phyloP scores from a whole-genome alignment of 495 filamentous ascomycete species.

The Aspergillus bertholletiae region DNA sequence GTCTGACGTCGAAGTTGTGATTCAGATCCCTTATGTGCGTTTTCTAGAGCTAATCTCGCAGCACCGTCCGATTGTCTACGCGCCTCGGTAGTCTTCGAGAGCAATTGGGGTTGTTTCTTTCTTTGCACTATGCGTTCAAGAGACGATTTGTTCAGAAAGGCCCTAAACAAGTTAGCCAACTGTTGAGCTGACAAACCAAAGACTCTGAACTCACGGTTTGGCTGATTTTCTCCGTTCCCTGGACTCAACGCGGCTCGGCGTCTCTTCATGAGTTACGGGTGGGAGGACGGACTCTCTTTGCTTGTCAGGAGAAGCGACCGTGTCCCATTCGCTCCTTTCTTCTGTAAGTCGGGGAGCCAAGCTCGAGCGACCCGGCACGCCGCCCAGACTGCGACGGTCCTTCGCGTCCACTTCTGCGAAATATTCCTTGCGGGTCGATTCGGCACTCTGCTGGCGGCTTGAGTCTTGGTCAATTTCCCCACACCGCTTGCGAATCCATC shows the following conservation, averaged over 20 bases:
- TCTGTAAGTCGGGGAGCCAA: neutral
- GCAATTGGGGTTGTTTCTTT: constrained; percentile 6
- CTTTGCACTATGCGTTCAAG: constrained; percentile 16
- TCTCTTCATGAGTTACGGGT: neutral
- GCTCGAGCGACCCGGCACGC: constrained; percentile 2
- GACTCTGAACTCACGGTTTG: constrained; percentile 8
- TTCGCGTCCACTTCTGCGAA: constrained; percentile 2
- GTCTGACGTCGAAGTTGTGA: constrained; percentile 6
- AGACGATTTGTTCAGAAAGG: constrained; percentile 7
- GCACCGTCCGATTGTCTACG: constrained; percentile 16
- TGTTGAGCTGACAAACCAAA: neutral
- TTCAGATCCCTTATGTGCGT: neutral
- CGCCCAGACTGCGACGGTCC: constrained; percentile 6
- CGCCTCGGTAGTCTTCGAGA: neutral
- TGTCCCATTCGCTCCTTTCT: neutral
- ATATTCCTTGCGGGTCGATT: too few species aligned
- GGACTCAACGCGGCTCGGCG: neutral
- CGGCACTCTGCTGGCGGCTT: constrained; percentile 13
- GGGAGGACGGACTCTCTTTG: neutral
- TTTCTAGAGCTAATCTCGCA: neutral
- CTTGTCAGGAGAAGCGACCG: neutral
- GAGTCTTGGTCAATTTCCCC: constrained; percentile 28
- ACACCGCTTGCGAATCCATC: constrained; percentile 32
- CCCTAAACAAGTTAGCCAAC: constrained; percentile 6
- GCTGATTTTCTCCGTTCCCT: constrained; percentile 13